Conservation (phyloP, 164 flowering plant genomes). For the Cinnamomum micranthum region DNA sequence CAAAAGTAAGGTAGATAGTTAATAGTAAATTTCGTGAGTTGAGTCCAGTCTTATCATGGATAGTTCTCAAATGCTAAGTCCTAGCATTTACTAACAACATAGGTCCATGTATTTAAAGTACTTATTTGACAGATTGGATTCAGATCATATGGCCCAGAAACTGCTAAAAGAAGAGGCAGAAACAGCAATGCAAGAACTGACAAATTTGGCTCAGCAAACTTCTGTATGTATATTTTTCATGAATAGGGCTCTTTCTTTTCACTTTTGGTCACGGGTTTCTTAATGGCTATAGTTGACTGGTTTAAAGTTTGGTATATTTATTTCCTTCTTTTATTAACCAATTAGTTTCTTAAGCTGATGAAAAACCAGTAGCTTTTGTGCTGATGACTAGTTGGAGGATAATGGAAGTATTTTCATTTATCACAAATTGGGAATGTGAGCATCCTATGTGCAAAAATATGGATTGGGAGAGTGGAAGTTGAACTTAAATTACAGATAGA, state of each 20-base stretch:
- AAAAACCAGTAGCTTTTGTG: not conserved
- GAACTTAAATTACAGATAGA: not conserved
- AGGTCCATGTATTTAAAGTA: not conserved
- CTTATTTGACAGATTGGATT: constrained; percentile 44
- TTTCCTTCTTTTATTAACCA: not conserved
- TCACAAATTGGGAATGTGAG: not conserved
- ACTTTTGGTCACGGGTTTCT: not conserved
- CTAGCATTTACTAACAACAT: constrained; percentile 1
- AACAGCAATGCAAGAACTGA: constrained; percentile 59
- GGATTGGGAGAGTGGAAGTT: not conserved
- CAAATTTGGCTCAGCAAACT: constrained; percentile 66
- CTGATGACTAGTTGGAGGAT: not conserved
- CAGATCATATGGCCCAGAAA: constrained; percentile 50
- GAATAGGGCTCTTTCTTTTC: not conserved
- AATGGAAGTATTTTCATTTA: not conserved
- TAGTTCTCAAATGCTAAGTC: not conserved
- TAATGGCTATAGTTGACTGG: not conserved
- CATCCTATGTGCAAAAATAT: not conserved
- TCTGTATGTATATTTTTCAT: constrained; percentile 52
- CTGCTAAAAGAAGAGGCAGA: constrained; percentile 71
- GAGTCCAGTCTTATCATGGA: not conserved
- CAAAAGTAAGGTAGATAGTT: constrained; percentile 54
- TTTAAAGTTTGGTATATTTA: not conserved
- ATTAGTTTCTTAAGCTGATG: not conserved
- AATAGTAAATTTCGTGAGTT: not conserved